phyloP scores from a whole-genome alignment of 768 basidiomycete species.

The Lentinula aciculospora region DNA sequence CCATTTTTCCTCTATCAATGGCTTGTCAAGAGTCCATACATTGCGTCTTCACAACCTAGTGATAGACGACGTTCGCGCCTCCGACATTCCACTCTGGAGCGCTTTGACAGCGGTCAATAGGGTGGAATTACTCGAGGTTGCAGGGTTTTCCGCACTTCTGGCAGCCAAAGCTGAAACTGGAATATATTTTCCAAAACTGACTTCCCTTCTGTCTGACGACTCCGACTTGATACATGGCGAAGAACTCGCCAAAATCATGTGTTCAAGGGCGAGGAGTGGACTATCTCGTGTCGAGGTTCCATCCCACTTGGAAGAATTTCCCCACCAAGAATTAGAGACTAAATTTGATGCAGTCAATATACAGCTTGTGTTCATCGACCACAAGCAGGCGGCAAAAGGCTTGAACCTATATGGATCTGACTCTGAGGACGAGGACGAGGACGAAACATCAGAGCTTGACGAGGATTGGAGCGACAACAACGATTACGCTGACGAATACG shows the following conservation, averaged over 20 bases:
- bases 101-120: constrained; percentile 10
- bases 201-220: background rate
- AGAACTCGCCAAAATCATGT: background rate
- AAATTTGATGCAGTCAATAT: background rate
- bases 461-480: background rate
- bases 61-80: background rate
- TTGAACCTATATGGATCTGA: background rate
- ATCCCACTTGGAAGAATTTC: background rate
- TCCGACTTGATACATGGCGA: background rate
- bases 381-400: background rate
- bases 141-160: background rate
- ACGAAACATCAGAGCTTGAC: background rate
- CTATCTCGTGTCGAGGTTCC: background rate
- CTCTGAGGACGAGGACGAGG: constrained; percentile 11
- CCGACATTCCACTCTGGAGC: constrained; percentile 7
- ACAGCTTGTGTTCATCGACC: background rate
- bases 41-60: constrained; percentile 10
- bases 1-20: background rate
- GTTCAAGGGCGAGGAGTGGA: background rate
- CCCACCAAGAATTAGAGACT: background rate
- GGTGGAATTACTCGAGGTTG: constrained; percentile 8
- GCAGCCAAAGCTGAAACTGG: background rate
- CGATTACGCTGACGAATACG: constrained; percentile 5
- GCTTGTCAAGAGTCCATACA: background rate
- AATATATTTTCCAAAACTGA: background rate